A percentile compares a stretch with the other conserved stretches of the same genome.
These are phyloP conservation scores for cucumber (Cucumis sativus) DNA, from an alignment of 306 rosid species.

Conservation along the genomic window Cucumber_9930_V3 NC_026659.2:30914001-30914500, in stretches of 20 bases:
- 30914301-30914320: too few relatives aligned
- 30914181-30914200: background rate
- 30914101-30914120: background rate
- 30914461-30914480: background rate
- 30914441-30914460: background rate
- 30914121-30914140: background rate
- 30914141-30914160: background rate
- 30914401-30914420: too few relatives aligned
- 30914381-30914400: too few relatives aligned
- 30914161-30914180: background rate
- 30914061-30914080: background rate
- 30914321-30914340: too few relatives aligned
- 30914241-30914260: too few relatives aligned
- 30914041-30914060: background rate
- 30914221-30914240: too few relatives aligned
- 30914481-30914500: background rate
- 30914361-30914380: background rate
- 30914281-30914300: too few relatives aligned
- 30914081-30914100: background rate
- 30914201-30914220: too few relatives aligned
- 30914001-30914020: background rate
- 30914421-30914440: too few relatives aligned
- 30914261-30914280: too few relatives aligned
- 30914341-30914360: background rate
- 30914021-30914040: background rate